phyloP scores from a whole-genome alignment of 2,329 filamentous ascomycete genomes.

The Ilyonectria mors-panacis region DNA sequence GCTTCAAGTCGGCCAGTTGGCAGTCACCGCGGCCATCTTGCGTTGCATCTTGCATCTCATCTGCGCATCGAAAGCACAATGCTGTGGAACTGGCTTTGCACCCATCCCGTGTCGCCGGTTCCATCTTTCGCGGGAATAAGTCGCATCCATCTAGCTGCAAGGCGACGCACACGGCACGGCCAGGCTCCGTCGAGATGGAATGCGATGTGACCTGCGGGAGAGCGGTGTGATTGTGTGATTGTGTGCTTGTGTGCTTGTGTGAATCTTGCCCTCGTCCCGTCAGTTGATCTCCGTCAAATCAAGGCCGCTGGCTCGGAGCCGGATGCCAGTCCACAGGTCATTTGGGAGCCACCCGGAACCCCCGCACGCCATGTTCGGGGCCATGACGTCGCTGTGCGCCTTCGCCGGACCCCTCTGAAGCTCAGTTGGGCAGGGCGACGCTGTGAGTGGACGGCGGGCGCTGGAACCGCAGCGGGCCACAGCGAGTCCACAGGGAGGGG shows the following conservation, averaged over 20 bases:
- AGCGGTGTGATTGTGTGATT: not conserved
- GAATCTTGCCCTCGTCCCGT: not conserved
- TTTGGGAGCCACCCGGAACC: too few species aligned
- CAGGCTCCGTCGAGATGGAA: not conserved
- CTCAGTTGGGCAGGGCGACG: not conserved
- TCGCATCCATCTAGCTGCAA: not conserved
- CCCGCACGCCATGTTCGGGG: not conserved
- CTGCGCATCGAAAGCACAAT: slow-evolving; percentile 1
- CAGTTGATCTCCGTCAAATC: not conserved
- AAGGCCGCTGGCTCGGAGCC: not conserved
- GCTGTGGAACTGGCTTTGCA: not conserved
- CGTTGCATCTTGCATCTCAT: slow-evolving; percentile 3
- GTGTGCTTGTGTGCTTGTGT: not conserved
- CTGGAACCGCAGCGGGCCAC: slow-evolving; percentile 13
- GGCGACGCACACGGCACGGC: too few species aligned
- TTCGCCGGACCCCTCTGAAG: slow-evolving; percentile 7
- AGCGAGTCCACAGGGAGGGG: too few species aligned
- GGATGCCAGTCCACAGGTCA: not conserved
- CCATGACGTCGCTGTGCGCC: slow-evolving; percentile 26
- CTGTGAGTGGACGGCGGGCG: slow-evolving; percentile 8
- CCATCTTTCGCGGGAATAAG: not conserved
- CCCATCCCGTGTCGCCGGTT: not conserved
- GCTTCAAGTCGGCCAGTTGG: not conserved
- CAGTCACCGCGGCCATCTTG: not conserved
- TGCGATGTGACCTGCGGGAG: not conserved